Evolutionary conservation across 805 yeast species (phyloP).

Genomic region (Candida ipomoeae): DNA sequence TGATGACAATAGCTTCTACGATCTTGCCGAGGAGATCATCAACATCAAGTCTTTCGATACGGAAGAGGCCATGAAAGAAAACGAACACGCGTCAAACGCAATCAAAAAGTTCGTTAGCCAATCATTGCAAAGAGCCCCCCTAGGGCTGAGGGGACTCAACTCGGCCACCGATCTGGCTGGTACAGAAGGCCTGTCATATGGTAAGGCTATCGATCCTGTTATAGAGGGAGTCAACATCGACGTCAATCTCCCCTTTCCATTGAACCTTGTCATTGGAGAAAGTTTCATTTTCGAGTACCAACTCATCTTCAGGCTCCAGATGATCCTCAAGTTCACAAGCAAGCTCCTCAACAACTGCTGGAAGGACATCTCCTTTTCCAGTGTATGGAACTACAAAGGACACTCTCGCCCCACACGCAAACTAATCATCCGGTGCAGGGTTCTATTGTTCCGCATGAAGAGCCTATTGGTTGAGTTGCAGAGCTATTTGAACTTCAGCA

Average conservation of each 20-base stretch:
- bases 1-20: constrained; percentile 44
- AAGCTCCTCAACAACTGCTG: constrained; percentile 61
- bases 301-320: constrained; percentile 66
- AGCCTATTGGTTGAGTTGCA: constrained; percentile 53
- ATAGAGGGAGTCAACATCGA: constrained; percentile 54
- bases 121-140: constrained; percentile 12
- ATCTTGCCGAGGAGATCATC: constrained; percentile 45
- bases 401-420: constrained; percentile 40
- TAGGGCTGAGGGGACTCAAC: background rate
- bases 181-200: constrained; percentile 4
- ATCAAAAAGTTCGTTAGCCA: constrained; percentile 15
- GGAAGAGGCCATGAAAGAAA: constrained; percentile 37
- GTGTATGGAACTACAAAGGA: constrained; percentile 61
- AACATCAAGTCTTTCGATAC: constrained; percentile 54
- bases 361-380: constrained; percentile 53
- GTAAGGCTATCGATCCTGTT: constrained; percentile 22
- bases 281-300: constrained; percentile 77
- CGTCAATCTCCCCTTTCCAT: constrained; percentile 77
- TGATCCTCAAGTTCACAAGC: constrained; percentile 60
- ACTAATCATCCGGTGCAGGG: constrained; percentile 53
- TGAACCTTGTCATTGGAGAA: constrained; percentile 67
- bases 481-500: constrained; percentile 53
- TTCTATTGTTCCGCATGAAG: constrained; percentile 55
- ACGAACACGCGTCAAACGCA: constrained; percentile 14
- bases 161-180: constrained; percentile 4